Evolutionary conservation across 352 stramenopile species (phyloP), one percentile per base, ranked within the genome.

Genomic region (Globisporangium yorkense): DNA sequence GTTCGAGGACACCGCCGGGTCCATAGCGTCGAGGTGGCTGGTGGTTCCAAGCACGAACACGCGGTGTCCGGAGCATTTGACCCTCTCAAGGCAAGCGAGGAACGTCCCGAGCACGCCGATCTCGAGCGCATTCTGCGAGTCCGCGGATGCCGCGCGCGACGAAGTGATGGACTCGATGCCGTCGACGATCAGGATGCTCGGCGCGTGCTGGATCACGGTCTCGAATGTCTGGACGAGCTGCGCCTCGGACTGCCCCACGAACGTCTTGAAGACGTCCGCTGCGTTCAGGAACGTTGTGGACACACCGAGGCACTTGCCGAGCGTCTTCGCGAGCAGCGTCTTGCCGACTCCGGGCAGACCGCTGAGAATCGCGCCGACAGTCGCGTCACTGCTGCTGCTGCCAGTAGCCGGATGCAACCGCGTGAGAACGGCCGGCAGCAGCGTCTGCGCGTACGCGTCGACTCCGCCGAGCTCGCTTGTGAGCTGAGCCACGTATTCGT

Each of bases 211-310:
- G 16, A 66, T 55, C 27, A 75, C 68, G 21, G 65, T 63, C 61
- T 90, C 74, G 59, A 96, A 93, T 0, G 70, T 67, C 31, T 72
- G 68, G 29, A 88, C 63, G 20, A 96, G 65, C 48, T 88, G 62
- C 13, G 73, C 73, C 65, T 96, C 88, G 1, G 83, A 92, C 59
- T 98, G 91, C 35, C 97, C 96, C 15, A 96, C 88, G 46, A 81
- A 85, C 47, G 97, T 98, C 39, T 95, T 89, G 58, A 98, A 98
- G 29, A 98, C 87, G 66, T 98, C 94, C 0, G 95, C 88, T 3
- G 92, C 96, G 47, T 84, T 74, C 18, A 94, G 43, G 24, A 80
- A 87, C 29, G 68, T 67, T 13, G 73, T 61, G 5, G 65, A 65
- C 41, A 91, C 71, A 5, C 61, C 61, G 5, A 87, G 37, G 33